A percentile compares a stretch with the other conserved stretches of the same genome.
phyloP scores from a whole-genome alignment of 2,329 filamentous ascomycete species.

The Cercospora sp. region DNA sequence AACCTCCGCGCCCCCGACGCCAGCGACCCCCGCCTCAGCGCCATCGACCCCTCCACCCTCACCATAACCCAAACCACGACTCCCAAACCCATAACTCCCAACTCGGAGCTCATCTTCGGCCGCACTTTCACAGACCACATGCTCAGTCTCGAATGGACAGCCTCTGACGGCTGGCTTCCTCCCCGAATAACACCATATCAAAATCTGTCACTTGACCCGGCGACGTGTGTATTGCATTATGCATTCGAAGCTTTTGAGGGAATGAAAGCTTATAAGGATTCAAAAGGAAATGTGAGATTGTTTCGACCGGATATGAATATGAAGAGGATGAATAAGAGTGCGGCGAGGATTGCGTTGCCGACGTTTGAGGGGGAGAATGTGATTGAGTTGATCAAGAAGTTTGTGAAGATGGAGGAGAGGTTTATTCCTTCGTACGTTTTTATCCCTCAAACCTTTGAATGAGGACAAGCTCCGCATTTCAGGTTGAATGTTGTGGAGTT shows the following conservation, averaged over 20 bases:
- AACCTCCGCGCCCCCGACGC: conserved; percentile 52
- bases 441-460: too few relatives aligned
- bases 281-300: conserved; percentile 72
- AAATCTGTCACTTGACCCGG: conserved; percentile 93
- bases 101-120: conserved; percentile 86
- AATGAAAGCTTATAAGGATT: conserved; percentile 98
- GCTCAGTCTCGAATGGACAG: conserved; percentile 92
- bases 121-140: conserved; percentile 96
- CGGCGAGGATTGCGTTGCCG: conserved; percentile 86
- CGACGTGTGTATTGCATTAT: conserved; percentile 97
- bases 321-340: conserved; percentile 87
- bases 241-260: conserved; percentile 98
- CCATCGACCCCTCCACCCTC: conserved; percentile 76
- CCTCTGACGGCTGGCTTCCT: conserved; percentile 76
- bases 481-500: too few relatives aligned
- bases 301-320: conserved; percentile 98
- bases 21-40: conserved; percentile 57
- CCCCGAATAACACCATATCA: conserved; percentile 90
- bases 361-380: conserved; percentile 74
- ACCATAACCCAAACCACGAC: conserved; percentile 70
- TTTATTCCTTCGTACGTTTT: conserved; percentile 75
- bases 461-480: too few relatives aligned
- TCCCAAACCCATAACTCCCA: conserved; percentile 72
- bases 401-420: conserved; percentile 77
- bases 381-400: conserved; percentile 77